A percentile compares a stretch with the other conserved stretches of the same genome.
phyloP scores from a whole-genome alignment of 768 basidiomycete species.

The Myochromella boudieri region DNA sequence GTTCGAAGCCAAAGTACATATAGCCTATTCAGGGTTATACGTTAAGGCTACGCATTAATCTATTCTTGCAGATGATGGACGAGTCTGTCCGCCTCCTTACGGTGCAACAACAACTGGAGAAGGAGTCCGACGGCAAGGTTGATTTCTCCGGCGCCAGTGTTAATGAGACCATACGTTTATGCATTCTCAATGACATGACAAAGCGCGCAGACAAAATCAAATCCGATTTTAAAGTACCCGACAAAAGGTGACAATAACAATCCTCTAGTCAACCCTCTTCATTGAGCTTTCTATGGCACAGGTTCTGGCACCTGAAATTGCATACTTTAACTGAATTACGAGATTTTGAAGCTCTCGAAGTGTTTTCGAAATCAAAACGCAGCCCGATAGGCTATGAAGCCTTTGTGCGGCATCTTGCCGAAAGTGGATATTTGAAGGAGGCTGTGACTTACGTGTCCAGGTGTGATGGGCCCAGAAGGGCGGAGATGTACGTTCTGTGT shows the following conservation, averaged over 20 bases:
- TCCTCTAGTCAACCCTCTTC: background rate
- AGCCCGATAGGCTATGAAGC: constrained; percentile 96
- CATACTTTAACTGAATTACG: constrained; percentile 74
- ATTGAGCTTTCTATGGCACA: constrained; percentile 27
- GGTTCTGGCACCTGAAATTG: constrained; percentile 94
- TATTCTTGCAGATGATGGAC: constrained; percentile 75
- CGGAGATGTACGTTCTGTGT: constrained; percentile 87
- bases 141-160: constrained; percentile 81
- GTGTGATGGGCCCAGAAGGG: constrained; percentile 81
- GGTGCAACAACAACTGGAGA: constrained; percentile 85
- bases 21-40: background rate
- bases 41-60: background rate
- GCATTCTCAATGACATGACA: constrained; percentile 74
- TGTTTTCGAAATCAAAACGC: constrained; percentile 82
- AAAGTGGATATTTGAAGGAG: constrained; percentile 72
- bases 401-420: constrained; percentile 78
- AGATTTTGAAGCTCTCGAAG: constrained; percentile 86
- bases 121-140: constrained; percentile 77
- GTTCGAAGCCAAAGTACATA: constrained; percentile 85
- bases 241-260: constrained; percentile 74
- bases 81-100: constrained; percentile 76
- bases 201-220: constrained; percentile 91
- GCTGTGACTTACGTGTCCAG: constrained; percentile 76
- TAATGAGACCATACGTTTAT: constrained; percentile 81
- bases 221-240: constrained; percentile 89